Evolutionary conservation across 371 early-diverging fungal species (phyloP).

Genomic region (Mortierella sp.): DNA sequence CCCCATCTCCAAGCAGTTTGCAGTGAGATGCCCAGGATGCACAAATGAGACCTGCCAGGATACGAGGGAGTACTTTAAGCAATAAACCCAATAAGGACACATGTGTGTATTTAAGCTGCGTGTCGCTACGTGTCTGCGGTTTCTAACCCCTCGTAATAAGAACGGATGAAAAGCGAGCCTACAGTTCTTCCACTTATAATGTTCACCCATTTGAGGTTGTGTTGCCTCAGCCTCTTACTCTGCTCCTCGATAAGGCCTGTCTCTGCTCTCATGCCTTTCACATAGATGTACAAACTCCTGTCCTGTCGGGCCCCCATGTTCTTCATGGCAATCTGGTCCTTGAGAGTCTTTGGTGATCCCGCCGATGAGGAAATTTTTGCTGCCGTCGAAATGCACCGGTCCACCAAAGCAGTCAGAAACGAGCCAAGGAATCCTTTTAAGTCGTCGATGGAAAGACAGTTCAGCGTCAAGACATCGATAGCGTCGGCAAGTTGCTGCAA

Average conservation of each 20-base stretch:
- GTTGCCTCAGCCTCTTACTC: too few species aligned
- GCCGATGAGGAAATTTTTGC: neutral
- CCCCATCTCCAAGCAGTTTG: conserved; percentile 75
- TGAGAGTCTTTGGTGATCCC: neutral
- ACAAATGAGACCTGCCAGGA: conserved; percentile 79
- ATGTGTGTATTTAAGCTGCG: neutral
- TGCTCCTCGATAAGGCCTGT: too few species aligned
- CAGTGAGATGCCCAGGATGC: conserved; percentile 87
- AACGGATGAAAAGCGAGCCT: too few species aligned
- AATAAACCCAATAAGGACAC: neutral
- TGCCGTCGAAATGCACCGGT: neutral
- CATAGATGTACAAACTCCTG: too few species aligned
- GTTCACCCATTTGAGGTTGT: too few species aligned
- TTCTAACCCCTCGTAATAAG: too few species aligned
- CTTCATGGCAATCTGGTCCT: neutral
- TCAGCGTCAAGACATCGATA: neutral
- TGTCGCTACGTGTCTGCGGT: too few species aligned
- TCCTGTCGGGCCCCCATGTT: neutral
- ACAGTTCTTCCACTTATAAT: too few species aligned
- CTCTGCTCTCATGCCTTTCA: too few species aligned
- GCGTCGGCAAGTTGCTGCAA: neutral
- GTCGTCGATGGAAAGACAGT: neutral
- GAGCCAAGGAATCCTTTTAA: neutral
- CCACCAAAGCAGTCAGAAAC: neutral
- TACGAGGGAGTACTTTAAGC: conserved; percentile 75